Percentiles rank a stretch among this genome's conserved stretches.
These are phyloP conservation scores for Linaria vulgaris DNA, from an alignment of 257 asterid species.

Conservation along the genomic window DNA sequence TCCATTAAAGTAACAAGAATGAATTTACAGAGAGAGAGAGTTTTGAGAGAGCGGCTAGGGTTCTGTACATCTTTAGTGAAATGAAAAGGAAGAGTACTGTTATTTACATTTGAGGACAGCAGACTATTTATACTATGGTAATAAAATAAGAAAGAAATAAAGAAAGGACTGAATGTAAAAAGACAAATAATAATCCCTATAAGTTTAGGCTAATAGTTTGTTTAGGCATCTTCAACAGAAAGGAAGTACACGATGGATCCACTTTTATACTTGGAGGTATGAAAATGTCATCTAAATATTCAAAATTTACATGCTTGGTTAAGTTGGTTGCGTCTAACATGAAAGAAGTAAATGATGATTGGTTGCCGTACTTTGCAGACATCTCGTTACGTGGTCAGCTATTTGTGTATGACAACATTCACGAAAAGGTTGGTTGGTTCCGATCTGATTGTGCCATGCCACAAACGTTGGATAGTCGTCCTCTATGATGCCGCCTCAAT, in stretches of 20 bases:
- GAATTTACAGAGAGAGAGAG: too few species aligned
- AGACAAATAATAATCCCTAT: too few species aligned
- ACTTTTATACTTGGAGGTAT: slow-evolving; percentile 73
- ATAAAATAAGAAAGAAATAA: too few species aligned
- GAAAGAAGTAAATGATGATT: slow-evolving; percentile 24
- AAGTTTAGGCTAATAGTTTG: too few species aligned
- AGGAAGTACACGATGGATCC: slow-evolving; percentile 52
- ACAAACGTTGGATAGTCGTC: slow-evolving; percentile 29
- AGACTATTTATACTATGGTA: too few species aligned
- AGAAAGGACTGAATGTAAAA: too few species aligned
- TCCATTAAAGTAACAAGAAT: too few species aligned
- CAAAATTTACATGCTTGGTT: too few species aligned
- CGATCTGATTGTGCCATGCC: slow-evolving; percentile 65
- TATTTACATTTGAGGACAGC: too few species aligned
- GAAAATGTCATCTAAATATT: slow-evolving; percentile 5
- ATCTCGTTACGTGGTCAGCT: slow-evolving; percentile 63
- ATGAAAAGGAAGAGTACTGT: too few species aligned
- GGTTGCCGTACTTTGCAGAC: slow-evolving; percentile 36
- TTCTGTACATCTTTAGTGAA: too few species aligned
- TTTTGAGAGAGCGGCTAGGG: too few species aligned
- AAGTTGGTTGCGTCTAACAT: background rate
- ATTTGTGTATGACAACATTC: slow-evolving; percentile 64
- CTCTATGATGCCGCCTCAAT: background rate
- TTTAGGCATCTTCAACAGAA: slow-evolving; percentile 74
- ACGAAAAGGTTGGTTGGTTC: slow-evolving; percentile 71